Conservation (phyloP, 2,329 filamentous ascomycete species). For the Epichloe sibirici region DNA sequence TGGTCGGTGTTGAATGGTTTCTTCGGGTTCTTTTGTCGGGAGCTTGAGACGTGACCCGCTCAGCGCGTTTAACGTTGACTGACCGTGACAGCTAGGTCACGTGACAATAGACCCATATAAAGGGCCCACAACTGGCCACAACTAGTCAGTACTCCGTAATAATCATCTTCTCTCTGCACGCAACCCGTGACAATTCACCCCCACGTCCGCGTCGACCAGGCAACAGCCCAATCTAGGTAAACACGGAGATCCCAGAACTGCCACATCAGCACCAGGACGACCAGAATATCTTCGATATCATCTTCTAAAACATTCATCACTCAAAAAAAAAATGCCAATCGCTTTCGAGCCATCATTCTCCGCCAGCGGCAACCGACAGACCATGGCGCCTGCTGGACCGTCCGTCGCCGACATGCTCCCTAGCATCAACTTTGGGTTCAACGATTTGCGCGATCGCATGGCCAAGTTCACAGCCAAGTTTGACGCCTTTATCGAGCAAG, state of each 20-base stretch:
- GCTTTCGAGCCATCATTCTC: conserved; percentile 60
- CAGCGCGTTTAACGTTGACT: too few relatives aligned
- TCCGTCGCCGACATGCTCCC: conserved; percentile 71
- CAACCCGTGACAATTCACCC: conserved; percentile 5
- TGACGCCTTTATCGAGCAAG: conserved; percentile 86
- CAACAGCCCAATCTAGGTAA: neutral
- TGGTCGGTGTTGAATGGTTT: too few relatives aligned
- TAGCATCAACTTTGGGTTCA: conserved; percentile 88
- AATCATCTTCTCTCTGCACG: conserved; percentile 6
- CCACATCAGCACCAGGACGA: neutral
- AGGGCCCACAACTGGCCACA: too few relatives aligned
- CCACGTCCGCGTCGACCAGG: conserved; percentile 1
- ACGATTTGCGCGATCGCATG: conserved; percentile 92
- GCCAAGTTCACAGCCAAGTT: conserved; percentile 81
- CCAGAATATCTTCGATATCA: neutral
- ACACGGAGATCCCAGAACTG: too few relatives aligned
- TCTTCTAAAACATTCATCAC: neutral
- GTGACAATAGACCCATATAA: too few relatives aligned
- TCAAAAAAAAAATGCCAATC: conserved; percentile 33
- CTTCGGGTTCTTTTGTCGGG: too few relatives aligned
- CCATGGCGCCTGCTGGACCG: conserved; percentile 43
- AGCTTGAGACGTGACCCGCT: too few relatives aligned
- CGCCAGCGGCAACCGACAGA: conserved; percentile 46
- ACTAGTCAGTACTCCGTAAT: too few relatives aligned
- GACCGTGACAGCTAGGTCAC: too few relatives aligned